Evolutionary conservation across 2,329 filamentous ascomycete genomes (phyloP).

Genomic region (Calonectria hongkongensis): DNA sequence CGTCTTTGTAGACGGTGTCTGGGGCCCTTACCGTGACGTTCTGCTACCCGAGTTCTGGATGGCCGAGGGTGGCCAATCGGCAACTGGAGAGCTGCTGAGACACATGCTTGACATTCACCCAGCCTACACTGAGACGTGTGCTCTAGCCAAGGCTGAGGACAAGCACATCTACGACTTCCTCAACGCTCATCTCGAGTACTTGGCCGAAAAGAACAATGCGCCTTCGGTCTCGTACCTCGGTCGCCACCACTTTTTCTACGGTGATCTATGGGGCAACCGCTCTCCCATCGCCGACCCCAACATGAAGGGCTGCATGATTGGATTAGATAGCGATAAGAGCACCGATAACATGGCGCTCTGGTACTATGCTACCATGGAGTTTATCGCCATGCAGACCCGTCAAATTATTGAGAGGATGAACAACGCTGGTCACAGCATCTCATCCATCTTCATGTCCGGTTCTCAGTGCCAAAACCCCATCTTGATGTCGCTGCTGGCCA

Average conservation of each 20-base stretch:
- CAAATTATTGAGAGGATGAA: slow-evolving; percentile 99
- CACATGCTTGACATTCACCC: slow-evolving; percentile 97
- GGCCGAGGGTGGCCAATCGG: slow-evolving; percentile 97
- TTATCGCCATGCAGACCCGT: slow-evolving; percentile 96
- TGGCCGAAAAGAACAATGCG: slow-evolving; percentile 81
- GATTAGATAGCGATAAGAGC: slow-evolving; percentile 89
- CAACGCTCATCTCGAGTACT: slow-evolving; percentile 87
- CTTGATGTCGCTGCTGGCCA: slow-evolving; percentile 93
- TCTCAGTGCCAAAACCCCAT: slow-evolving; percentile 97
- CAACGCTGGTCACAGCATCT: slow-evolving; percentile 88
- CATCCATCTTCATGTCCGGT: slow-evolving; percentile 98
- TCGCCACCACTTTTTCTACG: slow-evolving; percentile 98
- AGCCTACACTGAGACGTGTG: slow-evolving; percentile 86
- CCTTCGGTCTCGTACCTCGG: slow-evolving; percentile 90
- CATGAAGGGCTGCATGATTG: slow-evolving; percentile 94
- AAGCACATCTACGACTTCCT: slow-evolving; percentile 97
- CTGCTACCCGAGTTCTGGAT: slow-evolving; percentile 96
- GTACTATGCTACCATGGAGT: slow-evolving; percentile 98
- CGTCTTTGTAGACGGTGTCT: slow-evolving; percentile 95
- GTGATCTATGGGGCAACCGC: slow-evolving; percentile 96
- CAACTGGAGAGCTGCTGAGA: slow-evolving; percentile 94
- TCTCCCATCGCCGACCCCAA: slow-evolving; percentile 93
- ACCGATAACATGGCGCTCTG: slow-evolving; percentile 91
- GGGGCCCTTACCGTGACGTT: slow-evolving; percentile 97
- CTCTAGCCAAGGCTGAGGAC: slow-evolving; percentile 86